Conservation (phyloP, 306 rosid genomes). For the Dalbergia cultrata region DNA sequence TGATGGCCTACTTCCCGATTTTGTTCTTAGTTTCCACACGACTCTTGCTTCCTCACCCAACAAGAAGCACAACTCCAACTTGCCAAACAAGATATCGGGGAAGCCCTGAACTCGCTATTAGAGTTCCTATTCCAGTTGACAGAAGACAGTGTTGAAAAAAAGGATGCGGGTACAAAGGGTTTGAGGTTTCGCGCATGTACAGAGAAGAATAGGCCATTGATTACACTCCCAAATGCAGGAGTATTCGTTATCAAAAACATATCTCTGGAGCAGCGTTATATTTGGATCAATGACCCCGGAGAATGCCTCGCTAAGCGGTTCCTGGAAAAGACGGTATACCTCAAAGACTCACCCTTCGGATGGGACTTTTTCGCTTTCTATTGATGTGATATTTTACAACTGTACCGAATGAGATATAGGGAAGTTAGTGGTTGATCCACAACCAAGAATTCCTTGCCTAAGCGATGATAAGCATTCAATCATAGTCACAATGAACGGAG, state of each 20-base stretch:
- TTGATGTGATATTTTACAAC: neutral
- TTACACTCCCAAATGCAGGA: neutral
- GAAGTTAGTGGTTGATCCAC: too few relatives aligned
- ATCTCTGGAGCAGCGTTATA: neutral
- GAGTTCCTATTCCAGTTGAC: constrained; percentile 49
- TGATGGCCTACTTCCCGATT: too few relatives aligned
- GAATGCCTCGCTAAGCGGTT: constrained; percentile 42
- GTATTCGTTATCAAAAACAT: constrained; percentile 18
- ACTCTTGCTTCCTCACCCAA: constrained; percentile 14
- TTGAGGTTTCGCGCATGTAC: constrained; percentile 42
- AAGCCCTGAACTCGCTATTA: neutral
- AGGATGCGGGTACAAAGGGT: constrained; percentile 37
- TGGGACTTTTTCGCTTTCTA: neutral
- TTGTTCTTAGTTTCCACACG: constrained; percentile 10
- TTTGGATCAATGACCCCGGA: constrained; percentile 40
- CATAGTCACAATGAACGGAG: neutral
- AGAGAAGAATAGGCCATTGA: neutral
- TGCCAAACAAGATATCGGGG: constrained; percentile 36
- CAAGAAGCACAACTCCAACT: neutral
- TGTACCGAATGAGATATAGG: neutral
- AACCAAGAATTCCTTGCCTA: neutral
- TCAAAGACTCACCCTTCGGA: neutral
- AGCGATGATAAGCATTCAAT: neutral
- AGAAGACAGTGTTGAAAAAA: neutral
- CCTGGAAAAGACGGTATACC: neutral